phyloP scores from a whole-genome alignment of 2,329 filamentous ascomycete genomes.

The Diaporthe helianthi region DNA sequence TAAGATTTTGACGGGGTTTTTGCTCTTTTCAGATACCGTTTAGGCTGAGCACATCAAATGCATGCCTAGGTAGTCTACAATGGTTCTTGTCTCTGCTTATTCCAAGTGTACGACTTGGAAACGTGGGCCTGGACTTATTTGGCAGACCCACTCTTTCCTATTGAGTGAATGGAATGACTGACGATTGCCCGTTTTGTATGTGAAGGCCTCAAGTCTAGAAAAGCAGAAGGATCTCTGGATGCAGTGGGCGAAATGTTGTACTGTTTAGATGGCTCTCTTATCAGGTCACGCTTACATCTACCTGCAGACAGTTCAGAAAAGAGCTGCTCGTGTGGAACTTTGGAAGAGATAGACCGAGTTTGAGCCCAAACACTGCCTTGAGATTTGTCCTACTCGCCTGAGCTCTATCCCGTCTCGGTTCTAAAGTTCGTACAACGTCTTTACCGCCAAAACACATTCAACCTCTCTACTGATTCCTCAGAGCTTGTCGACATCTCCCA shows the following conservation, averaged over 20 bases:
- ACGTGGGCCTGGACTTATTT: background rate
- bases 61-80: too few relatives aligned
- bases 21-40: background rate
- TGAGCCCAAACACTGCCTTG: background rate
- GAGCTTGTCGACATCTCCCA: background rate
- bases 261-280: background rate
- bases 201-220: background rate
- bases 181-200: too few relatives aligned
- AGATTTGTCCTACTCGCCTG: background rate
- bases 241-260: background rate
- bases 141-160: background rate
- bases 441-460: background rate
- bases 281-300: background rate
- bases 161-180: background rate
- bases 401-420: too few relatives aligned
- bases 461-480: background rate
- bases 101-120: background rate
- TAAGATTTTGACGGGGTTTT: background rate
- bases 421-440: background rate
- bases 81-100: too few relatives aligned
- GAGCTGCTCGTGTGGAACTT: too few relatives aligned
- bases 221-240: background rate
- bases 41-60: background rate
- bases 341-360: background rate
- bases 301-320: background rate